Conservation (phyloP, 371 early-diverging fungal genomes). For the Capillidium heterosporum region DNA sequence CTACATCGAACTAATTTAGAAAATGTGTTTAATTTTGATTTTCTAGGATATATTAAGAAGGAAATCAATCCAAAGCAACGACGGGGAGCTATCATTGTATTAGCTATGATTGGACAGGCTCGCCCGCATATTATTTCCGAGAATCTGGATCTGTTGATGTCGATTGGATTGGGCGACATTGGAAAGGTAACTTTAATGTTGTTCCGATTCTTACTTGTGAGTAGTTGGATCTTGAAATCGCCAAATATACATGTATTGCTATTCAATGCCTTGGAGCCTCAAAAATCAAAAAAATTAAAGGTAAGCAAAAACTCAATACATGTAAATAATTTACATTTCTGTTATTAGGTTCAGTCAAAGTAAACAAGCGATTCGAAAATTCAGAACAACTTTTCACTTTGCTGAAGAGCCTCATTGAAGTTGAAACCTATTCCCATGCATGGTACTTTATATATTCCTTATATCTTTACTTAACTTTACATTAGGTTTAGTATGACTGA, state of each 20-base stretch:
- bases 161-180: constrained; percentile 67
- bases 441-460: constrained; percentile 25
- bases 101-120: constrained; percentile 81
- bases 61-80: constrained; percentile 52
- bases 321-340: background rate
- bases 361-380: constrained; percentile 49
- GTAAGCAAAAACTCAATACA: constrained; percentile 6
- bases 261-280: constrained; percentile 52
- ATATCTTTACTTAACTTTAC: background rate
- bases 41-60: constrained; percentile 8
- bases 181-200: constrained; percentile 30
- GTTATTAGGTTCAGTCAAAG: constrained; percentile 10
- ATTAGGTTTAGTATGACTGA: constrained; percentile 74
- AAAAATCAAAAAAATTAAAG: constrained; percentile 16
- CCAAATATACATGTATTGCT: constrained; percentile 78
- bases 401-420: constrained; percentile 39
- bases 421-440: constrained; percentile 29
- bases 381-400: constrained; percentile 48
- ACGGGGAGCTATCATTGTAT: constrained; percentile 76
- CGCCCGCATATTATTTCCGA: constrained; percentile 55
- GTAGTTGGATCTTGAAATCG: constrained; percentile 49
- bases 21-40: background rate
- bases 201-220: background rate
- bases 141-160: constrained; percentile 59
- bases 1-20: background rate